phyloP scores from a whole-genome alignment of 2,329 filamentous ascomycete species.

The Fusarium compactum region DNA sequence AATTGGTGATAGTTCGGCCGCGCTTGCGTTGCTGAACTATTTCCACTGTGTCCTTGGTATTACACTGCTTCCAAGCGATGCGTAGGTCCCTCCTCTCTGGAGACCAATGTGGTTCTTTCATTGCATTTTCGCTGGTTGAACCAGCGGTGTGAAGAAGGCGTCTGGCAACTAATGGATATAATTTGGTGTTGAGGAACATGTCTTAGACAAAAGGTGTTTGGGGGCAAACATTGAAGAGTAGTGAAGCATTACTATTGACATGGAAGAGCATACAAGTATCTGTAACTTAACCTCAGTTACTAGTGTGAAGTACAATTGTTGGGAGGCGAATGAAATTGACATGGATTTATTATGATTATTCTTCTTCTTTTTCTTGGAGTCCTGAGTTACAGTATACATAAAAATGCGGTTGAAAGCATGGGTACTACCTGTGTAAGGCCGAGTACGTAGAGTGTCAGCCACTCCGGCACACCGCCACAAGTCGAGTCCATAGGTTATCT shows the following conservation, averaged over 20 bases:
- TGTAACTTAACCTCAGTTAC: not conserved
- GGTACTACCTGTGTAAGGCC: not conserved
- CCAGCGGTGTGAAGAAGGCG: slow-evolving; percentile 42
- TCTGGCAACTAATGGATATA: not conserved
- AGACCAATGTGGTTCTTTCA: slow-evolving; percentile 27
- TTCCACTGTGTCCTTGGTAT: slow-evolving; percentile 46
- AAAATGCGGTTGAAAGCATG: not conserved
- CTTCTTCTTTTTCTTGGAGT: not conserved
- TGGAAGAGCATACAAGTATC: not conserved
- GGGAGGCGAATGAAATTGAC: not conserved
- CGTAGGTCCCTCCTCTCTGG: slow-evolving; percentile 1
- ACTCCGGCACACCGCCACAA: slow-evolving; percentile 38
- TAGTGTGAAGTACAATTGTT: not conserved
- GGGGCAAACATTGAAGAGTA: not conserved
- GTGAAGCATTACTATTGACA: no score
- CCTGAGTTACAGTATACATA: not conserved
- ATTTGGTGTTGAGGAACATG: not conserved
- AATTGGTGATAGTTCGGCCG: slow-evolving; percentile 13
- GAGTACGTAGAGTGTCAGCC: slow-evolving; percentile 18
- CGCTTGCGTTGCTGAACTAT: slow-evolving; percentile 36
- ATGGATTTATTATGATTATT: not conserved
- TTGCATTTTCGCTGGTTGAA: slow-evolving; percentile 39
- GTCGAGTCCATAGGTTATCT: not conserved
- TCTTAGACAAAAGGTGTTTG: not conserved
- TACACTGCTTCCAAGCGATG: slow-evolving; percentile 45